Evolutionary conservation across 768 basidiomycete species (phyloP).

Genomic region (Trametes maxima): DNA sequence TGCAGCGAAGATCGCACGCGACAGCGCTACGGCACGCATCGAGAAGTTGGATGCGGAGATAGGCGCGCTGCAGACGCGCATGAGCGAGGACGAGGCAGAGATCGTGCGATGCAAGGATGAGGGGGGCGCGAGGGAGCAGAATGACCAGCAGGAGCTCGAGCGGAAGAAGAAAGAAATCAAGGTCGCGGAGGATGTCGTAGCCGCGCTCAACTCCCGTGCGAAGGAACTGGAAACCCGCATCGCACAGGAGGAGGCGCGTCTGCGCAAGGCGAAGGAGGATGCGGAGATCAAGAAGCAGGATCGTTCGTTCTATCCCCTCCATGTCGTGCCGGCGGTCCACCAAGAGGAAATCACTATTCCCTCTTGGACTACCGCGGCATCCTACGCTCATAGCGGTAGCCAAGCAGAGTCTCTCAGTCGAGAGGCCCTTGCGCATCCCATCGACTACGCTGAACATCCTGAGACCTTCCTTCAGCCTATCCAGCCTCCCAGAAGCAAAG

Average conservation of each 20-base stretch:
- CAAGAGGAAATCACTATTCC: constrained; percentile 26
- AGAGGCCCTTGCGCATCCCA: constrained; percentile 23
- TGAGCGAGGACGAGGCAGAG: constrained; percentile 55
- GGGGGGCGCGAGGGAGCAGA: constrained; percentile 24
- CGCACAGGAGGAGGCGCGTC: constrained; percentile 58
- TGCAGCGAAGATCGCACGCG: constrained; percentile 62
- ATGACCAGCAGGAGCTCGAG: constrained; percentile 44
- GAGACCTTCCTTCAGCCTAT: constrained; percentile 25
- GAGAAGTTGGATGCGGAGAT: constrained; percentile 66
- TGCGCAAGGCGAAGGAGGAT: constrained; percentile 60
- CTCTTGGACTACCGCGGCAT: constrained; percentile 20
- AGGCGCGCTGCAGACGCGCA: constrained; percentile 51
- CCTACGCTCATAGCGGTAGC: constrained; percentile 4
- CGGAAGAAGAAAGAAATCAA: constrained; percentile 59
- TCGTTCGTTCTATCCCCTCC: constrained; percentile 38
- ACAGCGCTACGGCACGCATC: constrained; percentile 60
- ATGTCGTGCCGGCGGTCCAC: constrained; percentile 27
- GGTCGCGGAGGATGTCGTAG: constrained; percentile 66
- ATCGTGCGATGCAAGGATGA: constrained; percentile 35
- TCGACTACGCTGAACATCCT: constrained; percentile 22
- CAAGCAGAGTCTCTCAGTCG: constrained; percentile 14
- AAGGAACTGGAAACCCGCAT: constrained; percentile 76
- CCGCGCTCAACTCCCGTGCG: constrained; percentile 62
- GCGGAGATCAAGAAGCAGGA: constrained; percentile 53
- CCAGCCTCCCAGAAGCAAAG: constrained; percentile 16